Base-by-base conservation (phyloP, 106 monocot genomes). In the Acorus calamus region DNA sequence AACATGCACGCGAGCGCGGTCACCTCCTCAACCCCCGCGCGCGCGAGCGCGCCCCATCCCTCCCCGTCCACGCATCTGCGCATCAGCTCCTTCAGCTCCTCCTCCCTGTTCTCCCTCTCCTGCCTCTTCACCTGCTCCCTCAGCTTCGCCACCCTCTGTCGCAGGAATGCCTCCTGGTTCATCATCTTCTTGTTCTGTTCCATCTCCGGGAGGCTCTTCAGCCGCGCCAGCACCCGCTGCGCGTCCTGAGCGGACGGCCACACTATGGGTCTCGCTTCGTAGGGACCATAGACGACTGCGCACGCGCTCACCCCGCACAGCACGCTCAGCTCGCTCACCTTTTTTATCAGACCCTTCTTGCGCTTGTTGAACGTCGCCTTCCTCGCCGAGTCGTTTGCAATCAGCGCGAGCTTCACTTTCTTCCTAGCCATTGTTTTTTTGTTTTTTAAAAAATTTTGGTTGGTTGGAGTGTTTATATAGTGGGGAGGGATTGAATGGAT, bases 121-220 rank as follows among this genome's bases (percentile, higher is more conserved):
- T 14, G 65, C 50, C 46, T 49, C 1, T 13, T 7, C n/a, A 65
- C 42, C 52, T 65, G 65, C 3, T 65, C 65, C 42, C 42, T 41
- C 14, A 53, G 2, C 43, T 49, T 48, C 5, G 41, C 41, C 8
- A 50, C 54, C 43, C 65, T 42, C 10, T 65, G 65, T 9, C 52
- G 49, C 0, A 65, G 53, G 52, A 65, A 65, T 0, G 53, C 65
- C 8, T 51, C 52, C 28, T 65, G 65, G 52, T 65, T 51, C 65
- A 65, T 52, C 65, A 65, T 65, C 65, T 65, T 65, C 65, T 65
- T 65, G 14, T 44, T 44, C 65, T 65, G 44, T 44, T 65, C 65
- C 53, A 51, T 65, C 43, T 51, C 52, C 7, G 65, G 52, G 43
- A 65, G 41, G 65, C 65, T 65, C 28, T 49, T 49, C 43, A 65